phyloP scores from a whole-genome alignment of 805 yeast species.

The Nakazawaea laoshanensis region DNA sequence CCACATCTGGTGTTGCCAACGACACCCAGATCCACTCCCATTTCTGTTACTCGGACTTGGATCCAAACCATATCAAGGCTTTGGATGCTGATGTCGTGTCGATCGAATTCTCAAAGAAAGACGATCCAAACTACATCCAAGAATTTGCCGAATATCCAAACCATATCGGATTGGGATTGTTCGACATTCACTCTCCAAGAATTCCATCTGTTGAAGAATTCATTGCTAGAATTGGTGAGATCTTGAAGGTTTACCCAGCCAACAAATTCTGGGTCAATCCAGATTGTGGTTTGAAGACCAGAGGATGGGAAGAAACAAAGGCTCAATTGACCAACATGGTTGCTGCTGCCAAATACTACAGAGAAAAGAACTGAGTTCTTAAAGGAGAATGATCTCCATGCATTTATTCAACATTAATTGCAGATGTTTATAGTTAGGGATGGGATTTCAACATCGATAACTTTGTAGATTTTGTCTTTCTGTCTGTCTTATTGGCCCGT shows the following conservation, averaged over 20 bases:
- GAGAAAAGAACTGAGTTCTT: constrained; percentile 27
- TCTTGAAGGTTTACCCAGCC: constrained; percentile 95
- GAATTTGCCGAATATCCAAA: constrained; percentile 98
- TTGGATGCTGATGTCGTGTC: constrained; percentile 99
- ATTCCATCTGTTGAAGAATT: constrained; percentile 97
- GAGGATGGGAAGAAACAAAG: constrained; percentile 98
- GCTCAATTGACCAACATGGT: constrained; percentile 97
- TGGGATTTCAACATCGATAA: constrained; percentile 44
- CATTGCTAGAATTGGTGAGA: constrained; percentile 85
- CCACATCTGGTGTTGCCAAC: constrained; percentile 96
- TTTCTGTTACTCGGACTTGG: constrained; percentile 99
- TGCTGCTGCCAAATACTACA: constrained; percentile 96
- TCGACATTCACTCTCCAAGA: constrained; percentile 99
- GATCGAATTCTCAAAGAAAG: constrained; percentile 99
- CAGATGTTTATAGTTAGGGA: too few species aligned
- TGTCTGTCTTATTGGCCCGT: too few species aligned
- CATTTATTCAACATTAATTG: constrained; percentile 33
- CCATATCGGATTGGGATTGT: constrained; percentile 99
- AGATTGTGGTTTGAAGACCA: constrained; percentile 99
- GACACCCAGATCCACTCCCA: constrained; percentile 98
- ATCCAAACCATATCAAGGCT: constrained; percentile 99
- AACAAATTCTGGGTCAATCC: constrained; percentile 99
- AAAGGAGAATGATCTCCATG: constrained; percentile 12
- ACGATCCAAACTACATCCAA: constrained; percentile 95
- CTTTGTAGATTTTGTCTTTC: too few species aligned